phyloP scores from a whole-genome alignment of 352 stramenopile species.

The Phytopythium sindhum region DNA sequence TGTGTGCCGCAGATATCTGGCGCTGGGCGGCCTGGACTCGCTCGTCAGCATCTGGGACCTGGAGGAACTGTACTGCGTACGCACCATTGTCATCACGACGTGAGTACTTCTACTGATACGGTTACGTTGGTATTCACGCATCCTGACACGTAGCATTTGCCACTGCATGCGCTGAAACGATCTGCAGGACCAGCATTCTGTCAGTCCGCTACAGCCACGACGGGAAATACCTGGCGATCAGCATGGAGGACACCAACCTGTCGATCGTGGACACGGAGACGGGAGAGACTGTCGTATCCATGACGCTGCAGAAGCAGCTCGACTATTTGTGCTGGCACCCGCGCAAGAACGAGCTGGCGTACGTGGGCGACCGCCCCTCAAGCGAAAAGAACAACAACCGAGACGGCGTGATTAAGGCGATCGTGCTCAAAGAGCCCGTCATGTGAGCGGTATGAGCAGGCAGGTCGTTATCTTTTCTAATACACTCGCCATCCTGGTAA shows the following conservation, averaged over 20 bases:
- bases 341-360: slow-evolving; percentile 76
- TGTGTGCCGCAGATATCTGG: slow-evolving; percentile 48
- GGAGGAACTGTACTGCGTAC: slow-evolving; percentile 82
- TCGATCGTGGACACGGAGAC: slow-evolving; percentile 64
- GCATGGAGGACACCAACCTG: slow-evolving; percentile 72
- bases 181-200: slow-evolving; percentile 68
- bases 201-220: slow-evolving; percentile 79
- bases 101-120: slow-evolving; percentile 20
- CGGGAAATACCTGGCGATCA: slow-evolving; percentile 66
- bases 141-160: not conserved
- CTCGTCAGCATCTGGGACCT: slow-evolving; percentile 84
- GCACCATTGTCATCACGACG: slow-evolving; percentile 80
- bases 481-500: slow-evolving; percentile 1
- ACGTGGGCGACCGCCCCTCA: slow-evolving; percentile 75
- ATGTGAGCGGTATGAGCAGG: not conserved
- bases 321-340: slow-evolving; percentile 85
- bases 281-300: slow-evolving; percentile 46
- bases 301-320: slow-evolving; percentile 67
- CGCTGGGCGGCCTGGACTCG: slow-evolving; percentile 77
- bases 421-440: slow-evolving; percentile 55
- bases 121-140: not conserved
- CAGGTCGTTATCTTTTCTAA: not conserved
- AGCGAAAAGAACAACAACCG: slow-evolving; percentile 80
- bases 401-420: slow-evolving; percentile 82
- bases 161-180: not conserved